Percentiles rank a stretch among this genome's conserved stretches.
Evolutionary conservation across 371 early-diverging fungal species (phyloP).

Genomic region (Basidiobolus meristosporus): DNA sequence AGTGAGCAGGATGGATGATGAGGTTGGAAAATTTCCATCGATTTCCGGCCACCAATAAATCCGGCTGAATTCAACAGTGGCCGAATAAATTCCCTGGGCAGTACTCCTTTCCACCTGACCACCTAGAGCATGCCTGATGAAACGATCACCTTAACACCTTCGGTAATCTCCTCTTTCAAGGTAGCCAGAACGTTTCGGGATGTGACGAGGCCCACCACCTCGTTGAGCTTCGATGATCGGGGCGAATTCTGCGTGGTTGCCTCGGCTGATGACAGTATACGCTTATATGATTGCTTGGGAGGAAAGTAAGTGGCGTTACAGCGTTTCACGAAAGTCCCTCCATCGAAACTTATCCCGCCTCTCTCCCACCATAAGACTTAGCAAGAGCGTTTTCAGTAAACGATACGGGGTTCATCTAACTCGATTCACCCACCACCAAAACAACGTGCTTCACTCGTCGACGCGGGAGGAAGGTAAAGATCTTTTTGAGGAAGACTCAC

Average conservation of each 20-base stretch:
- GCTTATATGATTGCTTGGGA: slow-evolving; percentile 48
- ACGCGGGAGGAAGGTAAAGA: slow-evolving; percentile 74
- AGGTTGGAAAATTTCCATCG: too few relatives aligned
- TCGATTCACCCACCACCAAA: slow-evolving; percentile 60
- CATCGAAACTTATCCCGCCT: too few relatives aligned
- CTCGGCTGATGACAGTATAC: slow-evolving; percentile 60
- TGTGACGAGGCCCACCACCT: slow-evolving; percentile 36
- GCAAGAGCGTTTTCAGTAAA: slow-evolving; percentile 44
- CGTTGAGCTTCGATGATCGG: slow-evolving; percentile 51
- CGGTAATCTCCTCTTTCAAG: slow-evolving; percentile 12
- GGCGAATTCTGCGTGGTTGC: slow-evolving; percentile 56
- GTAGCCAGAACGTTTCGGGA: slow-evolving; percentile 48
- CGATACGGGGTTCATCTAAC: slow-evolving; percentile 75
- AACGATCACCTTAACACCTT: slow-evolving; percentile 8
- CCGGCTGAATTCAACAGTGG: too few relatives aligned
- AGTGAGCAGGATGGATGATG: too few relatives aligned
- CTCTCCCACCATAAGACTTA: slow-evolving; percentile 13
- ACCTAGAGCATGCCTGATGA: too few relatives aligned
- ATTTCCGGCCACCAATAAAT: too few relatives aligned
- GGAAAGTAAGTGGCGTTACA: slow-evolving; percentile 39
- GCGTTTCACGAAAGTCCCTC: too few relatives aligned
- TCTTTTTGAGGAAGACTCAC: not conserved
- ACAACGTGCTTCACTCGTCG: slow-evolving; percentile 67
- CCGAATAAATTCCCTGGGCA: too few relatives aligned
- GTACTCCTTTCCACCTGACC: too few relatives aligned